Base-by-base conservation (phyloP, 768 basidiomycete genomes). In the Gautieria morchelliformis region DNA sequence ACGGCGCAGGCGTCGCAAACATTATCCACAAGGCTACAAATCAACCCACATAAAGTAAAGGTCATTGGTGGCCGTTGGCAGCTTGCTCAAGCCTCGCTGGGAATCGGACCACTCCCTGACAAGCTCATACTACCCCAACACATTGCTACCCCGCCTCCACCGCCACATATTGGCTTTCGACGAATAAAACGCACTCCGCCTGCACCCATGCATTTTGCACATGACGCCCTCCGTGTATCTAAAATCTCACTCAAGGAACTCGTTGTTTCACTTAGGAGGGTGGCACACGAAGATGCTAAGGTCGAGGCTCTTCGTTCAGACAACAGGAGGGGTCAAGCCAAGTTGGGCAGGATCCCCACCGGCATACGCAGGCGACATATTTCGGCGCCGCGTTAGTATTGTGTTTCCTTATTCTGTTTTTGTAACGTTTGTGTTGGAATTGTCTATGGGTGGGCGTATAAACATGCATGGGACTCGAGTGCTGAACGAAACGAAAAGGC, bases 11-110 rank as follows among this genome's bases (percentile, higher is more conserved):
- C 48, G 48, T 49, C 48, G 17, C 17, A 19, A 27, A 27, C 27
- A 27, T 22, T 17, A 44, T 8, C 8, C 4, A n/a, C 20, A 44
- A 44, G 20, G 9, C 3, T 44, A n/a, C n/a, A 19, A 19, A 30
- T 12, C 22, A 27, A 17, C 22, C 4, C 48, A 10, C 48, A 46
- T 27, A 46, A 1, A 20, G 10, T 6, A 10, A 11, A 33, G 11
- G 24, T 17, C 24, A 49, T 49, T n/a, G 61, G 66, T 41, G 71
- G 71, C 33, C 68, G 69, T 60, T 72, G 71, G 71, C 50, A 60
- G 37, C 61, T 59, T 30, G 65, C 72, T 22, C 66, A 70, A 7
- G 58, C 61, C 4, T 68, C 72, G 30, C 62, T 72, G 8, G 63
- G 63, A 52, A 66, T 72, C 12, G 64, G 66, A 0, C 65, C 66